A percentile compares a stretch with the other conserved stretches of the same genome.
phyloP scores from a whole-genome alignment of 2,329 filamentous ascomycete genomes.

The Madurella fahalii region DNA sequence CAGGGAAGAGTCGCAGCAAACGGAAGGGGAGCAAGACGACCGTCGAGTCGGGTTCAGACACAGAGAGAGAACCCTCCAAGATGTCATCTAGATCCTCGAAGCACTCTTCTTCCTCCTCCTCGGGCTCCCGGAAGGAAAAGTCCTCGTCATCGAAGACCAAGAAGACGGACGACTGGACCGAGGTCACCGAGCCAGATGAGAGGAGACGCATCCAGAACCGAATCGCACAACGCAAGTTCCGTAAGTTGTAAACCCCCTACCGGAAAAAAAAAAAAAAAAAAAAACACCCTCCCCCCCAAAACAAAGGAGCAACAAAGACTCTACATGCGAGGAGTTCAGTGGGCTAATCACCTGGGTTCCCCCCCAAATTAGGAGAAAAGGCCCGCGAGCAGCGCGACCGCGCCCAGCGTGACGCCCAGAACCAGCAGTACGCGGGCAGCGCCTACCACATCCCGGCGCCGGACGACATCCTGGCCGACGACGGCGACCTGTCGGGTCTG shows the following conservation, averaged over 20 bases:
- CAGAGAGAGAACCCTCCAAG: slow-evolving; percentile 24
- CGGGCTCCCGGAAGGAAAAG: slow-evolving; percentile 29
- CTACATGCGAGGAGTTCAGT: no score
- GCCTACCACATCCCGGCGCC: slow-evolving; percentile 60
- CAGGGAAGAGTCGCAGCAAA: slow-evolving; percentile 18
- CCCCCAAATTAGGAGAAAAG: slow-evolving; percentile 57
- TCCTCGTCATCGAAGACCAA: slow-evolving; percentile 34
- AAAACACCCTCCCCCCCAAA: no score
- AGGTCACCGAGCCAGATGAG: slow-evolving; percentile 66
- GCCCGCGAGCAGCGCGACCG: slow-evolving; percentile 64
- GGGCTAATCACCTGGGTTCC: background rate
- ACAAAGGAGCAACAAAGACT: no score
- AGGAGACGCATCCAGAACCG: slow-evolving; percentile 72
- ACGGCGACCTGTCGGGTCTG: slow-evolving; percentile 54
- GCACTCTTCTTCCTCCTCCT: slow-evolving; percentile 17
- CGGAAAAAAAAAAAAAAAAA: no score
- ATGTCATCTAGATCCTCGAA: slow-evolving; percentile 34
- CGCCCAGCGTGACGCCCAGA: slow-evolving; percentile 58
- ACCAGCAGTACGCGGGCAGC: slow-evolving; percentile 59
- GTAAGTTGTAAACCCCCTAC: slow-evolving; percentile 43
- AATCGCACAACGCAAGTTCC: slow-evolving; percentile 70
- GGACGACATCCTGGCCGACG: slow-evolving; percentile 45
- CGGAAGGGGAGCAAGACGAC: slow-evolving; percentile 16
- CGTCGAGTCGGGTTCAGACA: slow-evolving; percentile 30
- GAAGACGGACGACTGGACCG: slow-evolving; percentile 62